A percentile compares a stretch with the other conserved stretches of the same genome.
phyloP scores from a whole-genome alignment of 805 yeast species.

The Candida cerambycidarum region DNA sequence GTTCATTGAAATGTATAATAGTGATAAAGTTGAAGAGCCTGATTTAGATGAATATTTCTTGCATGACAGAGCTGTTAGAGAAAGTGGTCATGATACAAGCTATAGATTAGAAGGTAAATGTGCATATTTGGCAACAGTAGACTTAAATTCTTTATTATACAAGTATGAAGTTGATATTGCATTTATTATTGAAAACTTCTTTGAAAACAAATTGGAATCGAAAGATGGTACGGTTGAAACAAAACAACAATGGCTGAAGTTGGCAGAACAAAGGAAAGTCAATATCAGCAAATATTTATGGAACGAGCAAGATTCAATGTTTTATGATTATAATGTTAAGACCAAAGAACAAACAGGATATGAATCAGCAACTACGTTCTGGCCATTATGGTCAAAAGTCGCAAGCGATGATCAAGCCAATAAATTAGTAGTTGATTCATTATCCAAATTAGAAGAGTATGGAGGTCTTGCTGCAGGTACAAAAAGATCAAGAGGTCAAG shows the following conservation, averaged over 20 bases:
- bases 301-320: constrained; percentile 78
- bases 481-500: constrained; percentile 65
- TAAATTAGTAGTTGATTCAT: constrained; percentile 52
- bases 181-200: constrained; percentile 52
- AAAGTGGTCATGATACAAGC: constrained; percentile 94
- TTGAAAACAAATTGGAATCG: constrained; percentile 46
- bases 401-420: constrained; percentile 69
- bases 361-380: constrained; percentile 86
- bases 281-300: constrained; percentile 71
- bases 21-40: constrained; percentile 66
- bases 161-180: constrained; percentile 90
- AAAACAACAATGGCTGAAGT: constrained; percentile 59
- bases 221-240: constrained; percentile 32
- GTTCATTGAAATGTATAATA: constrained; percentile 62
- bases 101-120: constrained; percentile 88
- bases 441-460: constrained; percentile 72
- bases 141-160: constrained; percentile 79
- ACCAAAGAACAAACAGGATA: constrained; percentile 55
- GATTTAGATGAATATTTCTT: constrained; percentile 83
- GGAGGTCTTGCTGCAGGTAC: constrained; percentile 94
- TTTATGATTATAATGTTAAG: constrained; percentile 78
- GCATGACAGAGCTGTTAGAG: constrained; percentile 94
- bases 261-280: constrained; percentile 54
- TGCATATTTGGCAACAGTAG: constrained; percentile 88
- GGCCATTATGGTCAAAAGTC: constrained; percentile 86